Base-by-base conservation (phyloP, 441 rosid genomes). In the Adansonia rubrostipa region DNA sequence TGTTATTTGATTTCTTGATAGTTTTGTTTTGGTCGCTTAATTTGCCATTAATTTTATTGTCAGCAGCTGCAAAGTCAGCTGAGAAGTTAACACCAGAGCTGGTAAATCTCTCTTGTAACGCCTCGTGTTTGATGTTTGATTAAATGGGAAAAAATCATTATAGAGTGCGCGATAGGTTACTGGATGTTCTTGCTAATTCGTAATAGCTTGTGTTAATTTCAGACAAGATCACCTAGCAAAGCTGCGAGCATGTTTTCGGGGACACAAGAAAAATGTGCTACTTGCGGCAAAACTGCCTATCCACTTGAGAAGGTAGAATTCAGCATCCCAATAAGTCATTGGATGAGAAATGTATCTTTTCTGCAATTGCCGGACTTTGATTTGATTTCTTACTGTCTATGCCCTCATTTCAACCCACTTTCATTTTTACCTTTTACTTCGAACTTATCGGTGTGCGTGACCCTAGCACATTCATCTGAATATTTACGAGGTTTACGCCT, bases 201-300 rank as follows among this genome's bases (percentile, higher is more conserved):
- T 50, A 47, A 71, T 78, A 70, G 75, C 71, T 84, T 76, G 53
- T 86, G 67, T 80, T 85, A 76, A 48, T 88, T 78, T 77, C 89
- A 96, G 99, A 90, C 94, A 67, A 90, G 95, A 82, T 93, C 99
- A 28, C 97, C 98, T 57, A 94, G 98, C 86, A 90, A 91, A 87
- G 92, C 98, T 58, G 98, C 98, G 58, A 68, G 96, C 78, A 92
- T 93, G 98, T 96, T 96, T 79, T 94, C 98, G 44, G 99, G 99
- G 75, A 96, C 99, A 0, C 98, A 90, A 83, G 99, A 96, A 71
- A 96, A 96, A 77, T 96, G 99, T 40, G 97, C 96, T 69, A 89
- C 97, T 63, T 96, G 98, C 82, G 92, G 91, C 76, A 96, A 93
- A 92, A 96, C 99, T 20, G 99, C 94, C 36, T 94, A 96, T 83